phyloP scores from a whole-genome alignment of 148 eudicot genomes.

The Rheum nobile region DNA sequence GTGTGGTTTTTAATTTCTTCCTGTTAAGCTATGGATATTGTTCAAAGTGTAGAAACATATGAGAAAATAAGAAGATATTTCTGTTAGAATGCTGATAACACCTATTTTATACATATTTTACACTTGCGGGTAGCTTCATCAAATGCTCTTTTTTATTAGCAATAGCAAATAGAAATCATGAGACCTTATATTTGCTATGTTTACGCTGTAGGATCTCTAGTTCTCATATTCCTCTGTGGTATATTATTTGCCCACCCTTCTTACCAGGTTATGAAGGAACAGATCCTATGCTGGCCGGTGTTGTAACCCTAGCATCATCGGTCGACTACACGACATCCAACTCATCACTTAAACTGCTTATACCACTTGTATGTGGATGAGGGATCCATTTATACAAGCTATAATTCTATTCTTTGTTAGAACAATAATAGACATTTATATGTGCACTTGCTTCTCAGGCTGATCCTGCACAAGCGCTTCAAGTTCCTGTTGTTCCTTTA shows the following conservation, averaged over 20 bases:
- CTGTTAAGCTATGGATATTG: neutral
- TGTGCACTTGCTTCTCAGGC: conserved; percentile 41
- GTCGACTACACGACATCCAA: conserved; percentile 88
- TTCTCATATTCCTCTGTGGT: neutral
- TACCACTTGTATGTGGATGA: conserved; percentile 77
- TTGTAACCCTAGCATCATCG: conserved; percentile 87
- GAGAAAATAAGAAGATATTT: neutral
- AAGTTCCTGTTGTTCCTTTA: conserved; percentile 93
- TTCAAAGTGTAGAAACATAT: neutral
- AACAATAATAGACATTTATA: neutral
- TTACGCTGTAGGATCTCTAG: neutral
- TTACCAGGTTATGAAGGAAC: conserved; percentile 58
- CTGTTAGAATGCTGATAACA: neutral
- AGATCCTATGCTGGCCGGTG: conserved; percentile 68
- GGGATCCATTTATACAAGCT: neutral
- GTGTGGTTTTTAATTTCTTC: neutral
- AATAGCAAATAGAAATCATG: neutral
- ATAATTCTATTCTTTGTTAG: neutral
- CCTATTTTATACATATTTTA: too few species aligned
- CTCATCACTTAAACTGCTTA: conserved; percentile 75
- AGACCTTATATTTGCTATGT: neutral
- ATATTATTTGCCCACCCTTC: neutral
- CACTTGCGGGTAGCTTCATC: too few species aligned
- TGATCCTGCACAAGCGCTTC: conserved; percentile 90
- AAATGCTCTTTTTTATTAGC: neutral